Percentiles rank a stretch among this genome's conserved stretches.
Conservation (phyloP, 2,329 filamentous ascomycete species). For the Tolypocladium tundrense region DNA sequence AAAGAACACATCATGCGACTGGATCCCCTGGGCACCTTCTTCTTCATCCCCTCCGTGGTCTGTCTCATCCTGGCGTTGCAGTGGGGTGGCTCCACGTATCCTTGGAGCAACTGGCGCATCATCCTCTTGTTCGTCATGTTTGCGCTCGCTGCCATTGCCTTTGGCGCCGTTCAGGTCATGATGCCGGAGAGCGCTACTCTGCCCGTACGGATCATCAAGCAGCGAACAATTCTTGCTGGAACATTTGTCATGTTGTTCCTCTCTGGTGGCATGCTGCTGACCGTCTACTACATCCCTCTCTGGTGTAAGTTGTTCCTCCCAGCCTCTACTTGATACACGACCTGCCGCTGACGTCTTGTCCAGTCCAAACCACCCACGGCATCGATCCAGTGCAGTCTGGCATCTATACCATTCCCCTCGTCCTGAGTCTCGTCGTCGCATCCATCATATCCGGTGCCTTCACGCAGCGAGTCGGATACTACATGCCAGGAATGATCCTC, state of each 20-base stretch:
- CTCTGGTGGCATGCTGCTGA: conserved; percentile 40
- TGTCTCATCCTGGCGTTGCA: conserved; percentile 53
- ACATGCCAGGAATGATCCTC: conserved; percentile 45
- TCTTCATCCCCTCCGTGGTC: conserved; percentile 49
- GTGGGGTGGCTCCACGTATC: conserved; percentile 47
- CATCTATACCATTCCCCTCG: conserved; percentile 45
- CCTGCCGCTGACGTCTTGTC: background rate
- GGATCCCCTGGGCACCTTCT: conserved; percentile 48
- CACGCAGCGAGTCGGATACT: conserved; percentile 48
- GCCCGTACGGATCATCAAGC: conserved; percentile 41
- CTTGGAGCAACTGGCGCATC: conserved; percentile 42
- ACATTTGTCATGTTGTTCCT: conserved; percentile 36
- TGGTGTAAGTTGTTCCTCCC: background rate
- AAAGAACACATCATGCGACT: conserved; percentile 38
- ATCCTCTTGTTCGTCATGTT: conserved; percentile 44
- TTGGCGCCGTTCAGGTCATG: conserved; percentile 40
- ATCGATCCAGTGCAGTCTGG: conserved; percentile 44
- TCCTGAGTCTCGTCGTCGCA: conserved; percentile 44
- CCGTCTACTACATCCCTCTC: conserved; percentile 33
- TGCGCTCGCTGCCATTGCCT: conserved; percentile 32
- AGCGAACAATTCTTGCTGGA: conserved; percentile 42
- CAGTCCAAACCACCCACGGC: conserved; percentile 46
- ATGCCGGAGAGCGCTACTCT: conserved; percentile 47
- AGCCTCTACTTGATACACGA: background rate
- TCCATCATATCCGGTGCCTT: conserved; percentile 35